Evolutionary conservation across 2,329 filamentous ascomycete genomes (phyloP).

Genomic region (Cladosporium sp.): DNA sequence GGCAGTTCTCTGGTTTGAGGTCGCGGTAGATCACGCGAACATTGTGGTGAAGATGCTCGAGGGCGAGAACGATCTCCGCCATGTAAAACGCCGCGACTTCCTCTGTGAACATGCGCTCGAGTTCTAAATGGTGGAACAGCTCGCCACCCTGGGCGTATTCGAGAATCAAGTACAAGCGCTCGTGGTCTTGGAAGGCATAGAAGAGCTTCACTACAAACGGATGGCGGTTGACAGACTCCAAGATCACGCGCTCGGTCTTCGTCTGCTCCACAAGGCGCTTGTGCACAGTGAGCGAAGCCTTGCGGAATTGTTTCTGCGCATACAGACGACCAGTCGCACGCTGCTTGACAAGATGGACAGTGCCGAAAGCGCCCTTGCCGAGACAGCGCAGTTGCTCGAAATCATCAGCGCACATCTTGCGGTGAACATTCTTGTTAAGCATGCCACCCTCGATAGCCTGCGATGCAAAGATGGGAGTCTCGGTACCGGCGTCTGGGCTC

Average conservation of each 20-base stretch:
- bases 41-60: constrained; percentile 87
- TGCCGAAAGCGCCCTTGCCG: constrained; percentile 94
- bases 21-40: constrained; percentile 95
- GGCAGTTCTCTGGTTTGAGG: constrained; percentile 95
- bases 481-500: constrained; percentile 52
- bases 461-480: constrained; percentile 32
- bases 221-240: constrained; percentile 93
- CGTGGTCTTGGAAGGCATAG: constrained; percentile 96
- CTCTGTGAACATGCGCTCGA: constrained; percentile 93
- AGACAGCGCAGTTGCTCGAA: constrained; percentile 89
- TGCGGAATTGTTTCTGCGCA: constrained; percentile 98
- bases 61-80: constrained; percentile 92
- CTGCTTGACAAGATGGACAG: constrained; percentile 90
- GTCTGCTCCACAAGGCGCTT: constrained; percentile 96
- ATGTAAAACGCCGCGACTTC: constrained; percentile 92
- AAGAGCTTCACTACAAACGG: constrained; percentile 97
- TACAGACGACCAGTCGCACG: constrained; percentile 80
- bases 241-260: constrained; percentile 89
- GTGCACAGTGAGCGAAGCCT: constrained; percentile 90
- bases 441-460: constrained; percentile 52
- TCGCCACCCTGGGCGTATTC: constrained; percentile 98
- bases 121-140: constrained; percentile 88
- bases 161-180: constrained; percentile 94
- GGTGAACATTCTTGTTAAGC: constrained; percentile 35
- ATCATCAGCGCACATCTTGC: constrained; percentile 88